phyloP scores from a whole-genome alignment of 2,329 filamentous ascomycete species.

The Aspergillus ruber region DNA sequence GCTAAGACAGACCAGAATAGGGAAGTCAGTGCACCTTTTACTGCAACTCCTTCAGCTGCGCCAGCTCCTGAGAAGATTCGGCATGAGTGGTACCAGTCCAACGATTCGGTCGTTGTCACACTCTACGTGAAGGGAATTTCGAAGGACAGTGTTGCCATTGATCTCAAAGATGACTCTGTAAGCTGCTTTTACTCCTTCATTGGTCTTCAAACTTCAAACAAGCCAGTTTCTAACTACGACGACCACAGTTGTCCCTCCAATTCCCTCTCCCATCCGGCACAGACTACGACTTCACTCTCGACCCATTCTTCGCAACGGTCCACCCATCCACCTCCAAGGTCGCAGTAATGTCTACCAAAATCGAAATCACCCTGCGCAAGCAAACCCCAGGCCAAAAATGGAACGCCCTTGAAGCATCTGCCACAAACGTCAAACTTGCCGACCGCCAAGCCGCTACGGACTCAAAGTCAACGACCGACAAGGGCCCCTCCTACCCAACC shows the following conservation, averaged over 20 bases:
- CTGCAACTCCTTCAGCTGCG: conserved; percentile 6
- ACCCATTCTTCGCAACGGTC: conserved; percentile 62
- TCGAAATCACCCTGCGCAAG: conserved; percentile 71
- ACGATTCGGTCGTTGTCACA: conserved; percentile 55
- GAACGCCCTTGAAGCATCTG: conserved; percentile 50
- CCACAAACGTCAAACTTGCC: conserved; percentile 16
- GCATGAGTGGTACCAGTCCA: conserved; percentile 63
- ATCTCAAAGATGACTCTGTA: conserved; percentile 46
- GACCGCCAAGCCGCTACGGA: conserved; percentile 12
- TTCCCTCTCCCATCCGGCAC: conserved; percentile 52
- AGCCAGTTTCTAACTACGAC: background rate
- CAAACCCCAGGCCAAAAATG: conserved; percentile 60
- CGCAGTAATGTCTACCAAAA: conserved; percentile 67
- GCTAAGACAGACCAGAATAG: background rate
- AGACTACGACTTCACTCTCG: conserved; percentile 56
- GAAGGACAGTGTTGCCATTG: conserved; percentile 49
- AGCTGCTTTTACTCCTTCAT: conserved; percentile 7
- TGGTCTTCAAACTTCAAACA: background rate
- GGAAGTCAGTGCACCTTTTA: background rate
- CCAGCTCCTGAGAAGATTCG: conserved; percentile 52
- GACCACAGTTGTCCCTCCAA: conserved; percentile 46
- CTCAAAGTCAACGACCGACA: conserved; percentile 13
- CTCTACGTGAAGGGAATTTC: conserved; percentile 61
- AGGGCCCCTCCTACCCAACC: conserved; percentile 67
- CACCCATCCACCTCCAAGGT: conserved; percentile 55